Conservation (phyloP, 139 green algal genomes). For the Picochlorum sp. region DNA sequence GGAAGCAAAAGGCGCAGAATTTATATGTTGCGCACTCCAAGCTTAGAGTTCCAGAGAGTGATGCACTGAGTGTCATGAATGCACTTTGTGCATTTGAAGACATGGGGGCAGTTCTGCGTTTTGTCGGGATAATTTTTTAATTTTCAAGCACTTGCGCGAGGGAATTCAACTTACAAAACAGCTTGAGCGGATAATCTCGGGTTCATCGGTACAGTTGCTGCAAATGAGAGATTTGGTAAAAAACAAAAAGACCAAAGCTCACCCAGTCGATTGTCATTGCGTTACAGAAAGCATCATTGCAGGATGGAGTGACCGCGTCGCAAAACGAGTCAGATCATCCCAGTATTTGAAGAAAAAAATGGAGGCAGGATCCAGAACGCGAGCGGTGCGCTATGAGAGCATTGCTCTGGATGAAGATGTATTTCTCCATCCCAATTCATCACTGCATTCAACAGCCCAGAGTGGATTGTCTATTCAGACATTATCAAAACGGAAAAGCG, state of each 20-base stretch:
- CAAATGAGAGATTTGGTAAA: not conserved
- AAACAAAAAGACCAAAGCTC: conserved; percentile 10
- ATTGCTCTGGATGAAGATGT: conserved; percentile 45
- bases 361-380: not conserved
- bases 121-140: conserved; percentile 57
- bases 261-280: conserved; percentile 22
- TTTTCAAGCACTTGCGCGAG: conserved; percentile 61
- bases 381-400: conserved; percentile 55
- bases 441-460: conserved; percentile 48
- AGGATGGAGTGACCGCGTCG: conserved; percentile 84
- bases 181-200: conserved; percentile 39
- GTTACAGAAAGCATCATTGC: conserved; percentile 61
- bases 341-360: conserved; percentile 35
- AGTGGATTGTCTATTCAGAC: conserved; percentile 70
- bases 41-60: conserved; percentile 52
- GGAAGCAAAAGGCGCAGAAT: conserved; percentile 12
- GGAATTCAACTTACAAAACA: conserved; percentile 56
- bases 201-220: not conserved
- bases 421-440: conserved; percentile 82
- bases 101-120: conserved; percentile 29
- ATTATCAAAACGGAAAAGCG: conserved; percentile 72
- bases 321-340: conserved; percentile 28
- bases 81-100: conserved; percentile 72
- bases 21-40: conserved; percentile 45
- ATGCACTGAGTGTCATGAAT: conserved; percentile 66